phyloP scores from a whole-genome alignment of 2,329 filamentous ascomycete genomes.

The Sporothrix luriei region DNA sequence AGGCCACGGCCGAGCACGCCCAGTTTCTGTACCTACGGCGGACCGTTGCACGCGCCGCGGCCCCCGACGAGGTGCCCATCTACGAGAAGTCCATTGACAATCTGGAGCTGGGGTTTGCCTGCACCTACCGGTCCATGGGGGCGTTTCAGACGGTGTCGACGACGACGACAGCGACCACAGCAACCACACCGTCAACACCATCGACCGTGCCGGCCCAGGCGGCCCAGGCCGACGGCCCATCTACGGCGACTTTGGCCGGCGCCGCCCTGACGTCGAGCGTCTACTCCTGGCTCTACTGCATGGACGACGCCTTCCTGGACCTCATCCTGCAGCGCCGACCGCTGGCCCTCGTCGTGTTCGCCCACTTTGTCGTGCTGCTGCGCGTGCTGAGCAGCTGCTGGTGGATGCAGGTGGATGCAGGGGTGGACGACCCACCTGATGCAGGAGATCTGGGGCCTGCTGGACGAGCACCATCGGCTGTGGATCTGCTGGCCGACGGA shows the following conservation, averaged over 20 bases:
- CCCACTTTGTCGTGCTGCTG: slow-evolving; percentile 41
- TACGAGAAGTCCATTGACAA: not conserved
- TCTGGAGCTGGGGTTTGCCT: not conserved
- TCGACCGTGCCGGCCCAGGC: not conserved
- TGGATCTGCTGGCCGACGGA: slow-evolving; percentile 42
- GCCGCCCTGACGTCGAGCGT: not conserved
- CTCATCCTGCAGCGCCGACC: not conserved
- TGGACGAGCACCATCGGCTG: slow-evolving; percentile 39
- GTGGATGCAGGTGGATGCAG: slow-evolving; percentile 42
- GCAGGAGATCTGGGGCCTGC: slow-evolving; percentile 38
- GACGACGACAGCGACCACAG: not conserved
- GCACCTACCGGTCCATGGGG: slow-evolving; percentile 8
- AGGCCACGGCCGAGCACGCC: slow-evolving; percentile 9
- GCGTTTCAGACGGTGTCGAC: not conserved
- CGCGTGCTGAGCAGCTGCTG: slow-evolving; percentile 40
- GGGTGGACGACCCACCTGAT: slow-evolving; percentile 41
- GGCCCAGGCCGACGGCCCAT: not conserved
- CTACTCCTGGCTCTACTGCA: slow-evolving; percentile 19
- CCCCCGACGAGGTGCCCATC: not conserved
- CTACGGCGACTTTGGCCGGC: too few species aligned
- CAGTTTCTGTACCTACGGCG: not conserved
- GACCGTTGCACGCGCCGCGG: not conserved
- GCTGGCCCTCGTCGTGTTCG: slow-evolving; percentile 33
- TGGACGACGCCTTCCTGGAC: slow-evolving; percentile 1
- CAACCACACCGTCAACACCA: not conserved